phyloP scores from a whole-genome alignment of 345 rosid genomes.

The Pistacia integerrima region DNA sequence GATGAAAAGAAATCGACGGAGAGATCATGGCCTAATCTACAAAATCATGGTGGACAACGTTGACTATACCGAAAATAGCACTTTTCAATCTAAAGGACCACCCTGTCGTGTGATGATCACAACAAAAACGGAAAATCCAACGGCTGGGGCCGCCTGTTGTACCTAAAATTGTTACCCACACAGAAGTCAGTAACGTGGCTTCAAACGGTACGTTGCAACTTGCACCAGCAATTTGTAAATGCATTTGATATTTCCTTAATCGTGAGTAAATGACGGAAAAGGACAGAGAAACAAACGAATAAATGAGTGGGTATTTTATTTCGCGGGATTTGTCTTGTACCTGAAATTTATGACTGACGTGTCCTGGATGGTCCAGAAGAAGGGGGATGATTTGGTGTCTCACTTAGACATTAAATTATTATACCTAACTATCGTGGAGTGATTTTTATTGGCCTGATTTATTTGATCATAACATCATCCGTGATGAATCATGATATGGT shows the following conservation, averaged over 20 bases:
- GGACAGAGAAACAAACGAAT: constrained; percentile 14
- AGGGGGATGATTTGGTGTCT: neutral
- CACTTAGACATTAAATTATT: neutral
- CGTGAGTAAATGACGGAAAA: neutral
- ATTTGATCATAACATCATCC: no score
- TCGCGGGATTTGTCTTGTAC: constrained; percentile 27
- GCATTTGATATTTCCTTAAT: neutral
- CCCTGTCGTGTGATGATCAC: neutral
- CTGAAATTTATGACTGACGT: constrained; percentile 13
- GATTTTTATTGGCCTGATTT: no score
- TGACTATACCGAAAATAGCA: constrained; percentile 14
- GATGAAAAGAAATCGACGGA: constrained; percentile 2
- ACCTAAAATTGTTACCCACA: neutral
- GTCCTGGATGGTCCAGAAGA: neutral
- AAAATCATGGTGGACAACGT: constrained; percentile 14
- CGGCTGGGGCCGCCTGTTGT: constrained; percentile 17
- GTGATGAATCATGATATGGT: no score
- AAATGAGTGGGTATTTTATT: neutral
- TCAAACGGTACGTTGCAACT: neutral
- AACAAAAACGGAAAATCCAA: constrained; percentile 12
- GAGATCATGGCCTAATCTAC: neutral
- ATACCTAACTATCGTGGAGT: no score
- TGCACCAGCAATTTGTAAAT: neutral
- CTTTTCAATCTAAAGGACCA: neutral
- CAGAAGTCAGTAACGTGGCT: neutral